phyloP scores from a whole-genome alignment of 2,329 filamentous ascomycete genomes.

The Xylaria sp. region DNA sequence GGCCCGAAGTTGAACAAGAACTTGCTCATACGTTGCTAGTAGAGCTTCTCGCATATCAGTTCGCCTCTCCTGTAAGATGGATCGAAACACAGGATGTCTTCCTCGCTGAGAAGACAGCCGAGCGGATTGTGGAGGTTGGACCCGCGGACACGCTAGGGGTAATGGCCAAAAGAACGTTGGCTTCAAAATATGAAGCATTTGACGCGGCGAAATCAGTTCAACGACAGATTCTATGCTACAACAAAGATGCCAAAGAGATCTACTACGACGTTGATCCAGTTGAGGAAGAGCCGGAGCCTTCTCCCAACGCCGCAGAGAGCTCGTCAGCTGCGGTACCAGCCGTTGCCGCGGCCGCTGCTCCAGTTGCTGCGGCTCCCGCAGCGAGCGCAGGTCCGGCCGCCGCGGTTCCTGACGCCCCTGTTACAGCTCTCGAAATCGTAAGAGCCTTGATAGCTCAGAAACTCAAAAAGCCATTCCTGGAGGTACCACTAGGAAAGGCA shows the following conservation, averaged over 20 bases:
- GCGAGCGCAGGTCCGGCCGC: slow-evolving; percentile 86
- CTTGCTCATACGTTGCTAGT: slow-evolving; percentile 98
- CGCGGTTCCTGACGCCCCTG: slow-evolving; percentile 85
- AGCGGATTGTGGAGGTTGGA: slow-evolving; percentile 97
- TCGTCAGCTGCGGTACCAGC: slow-evolving; percentile 56
- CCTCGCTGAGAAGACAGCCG: slow-evolving; percentile 92
- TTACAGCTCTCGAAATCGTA: slow-evolving; percentile 89
- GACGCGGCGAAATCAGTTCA: slow-evolving; percentile 97
- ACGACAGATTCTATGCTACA: slow-evolving; percentile 98
- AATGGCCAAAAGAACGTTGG: slow-evolving; percentile 96
- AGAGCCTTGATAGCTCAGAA: slow-evolving; percentile 94
- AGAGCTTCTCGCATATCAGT: slow-evolving; percentile 98
- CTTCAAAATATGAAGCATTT: slow-evolving; percentile 98
- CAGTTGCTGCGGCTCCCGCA: slow-evolving; percentile 64
- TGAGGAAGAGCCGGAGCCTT: slow-evolving; percentile 84
- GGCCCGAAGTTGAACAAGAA: slow-evolving; percentile 99
- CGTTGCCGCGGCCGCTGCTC: slow-evolving; percentile 63
- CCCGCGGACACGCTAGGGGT: slow-evolving; percentile 96
- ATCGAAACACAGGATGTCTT: slow-evolving; percentile 99
- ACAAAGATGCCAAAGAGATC: slow-evolving; percentile 99
- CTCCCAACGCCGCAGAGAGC: slow-evolving; percentile 58
- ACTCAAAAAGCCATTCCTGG: slow-evolving; percentile 90
- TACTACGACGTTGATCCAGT: slow-evolving; percentile 98
- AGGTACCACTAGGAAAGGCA: slow-evolving; percentile 93
- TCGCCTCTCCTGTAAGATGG: slow-evolving; percentile 98